Conservation (phyloP, 129 eudicot species). For the Tagetes erecta region DNA sequence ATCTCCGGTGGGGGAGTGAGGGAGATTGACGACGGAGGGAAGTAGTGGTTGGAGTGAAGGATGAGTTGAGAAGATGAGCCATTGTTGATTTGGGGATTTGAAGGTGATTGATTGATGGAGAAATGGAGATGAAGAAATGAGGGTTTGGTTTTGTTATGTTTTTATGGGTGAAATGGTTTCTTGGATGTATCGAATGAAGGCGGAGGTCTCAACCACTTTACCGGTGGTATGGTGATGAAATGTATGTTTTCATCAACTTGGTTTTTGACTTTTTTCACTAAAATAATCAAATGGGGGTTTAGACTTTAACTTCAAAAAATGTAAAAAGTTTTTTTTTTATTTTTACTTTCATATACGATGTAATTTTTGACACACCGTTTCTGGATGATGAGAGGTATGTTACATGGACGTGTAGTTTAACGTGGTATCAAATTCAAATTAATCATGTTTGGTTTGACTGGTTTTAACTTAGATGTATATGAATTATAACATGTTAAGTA, state of each 20-base stretch:
- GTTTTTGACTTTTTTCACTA: no score
- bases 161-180: conserved; percentile 14
- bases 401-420: no score
- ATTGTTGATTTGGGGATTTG: conserved; percentile 26
- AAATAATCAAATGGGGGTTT: no score
- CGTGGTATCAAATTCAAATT: no score
- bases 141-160: neutral
- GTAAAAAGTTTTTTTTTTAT: no score
- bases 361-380: no score
- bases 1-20: conserved; percentile 21
- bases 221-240: conserved; percentile 44
- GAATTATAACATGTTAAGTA: no score
- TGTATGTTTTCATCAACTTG: neutral
- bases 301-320: no score
- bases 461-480: no score
- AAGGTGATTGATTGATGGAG: conserved; percentile 13
- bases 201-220: conserved; percentile 66
- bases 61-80: conserved; percentile 81
- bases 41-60: conserved; percentile 62
- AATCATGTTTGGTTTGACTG: no score
- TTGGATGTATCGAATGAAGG: conserved; percentile 68
- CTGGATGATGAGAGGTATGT: no score
- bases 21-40: conserved; percentile 38
- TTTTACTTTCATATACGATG: no score
- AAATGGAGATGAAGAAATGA: neutral